Conservation (phyloP, 2,329 filamentous ascomycete species). For the Ophiostoma perfectum region DNA sequence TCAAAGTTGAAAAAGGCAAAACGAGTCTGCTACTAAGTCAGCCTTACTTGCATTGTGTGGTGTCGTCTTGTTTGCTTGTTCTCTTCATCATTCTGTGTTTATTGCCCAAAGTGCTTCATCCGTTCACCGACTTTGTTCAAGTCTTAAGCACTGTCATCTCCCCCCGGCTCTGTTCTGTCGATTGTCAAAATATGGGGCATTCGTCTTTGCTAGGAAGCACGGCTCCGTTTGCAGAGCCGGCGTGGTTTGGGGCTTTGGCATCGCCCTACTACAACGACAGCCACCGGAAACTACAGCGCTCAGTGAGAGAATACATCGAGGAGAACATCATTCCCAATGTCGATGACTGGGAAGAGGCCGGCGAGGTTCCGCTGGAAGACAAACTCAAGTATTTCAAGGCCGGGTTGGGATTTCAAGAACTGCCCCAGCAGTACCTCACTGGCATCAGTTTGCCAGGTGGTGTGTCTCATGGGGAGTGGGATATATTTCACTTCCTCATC, state of each 20-base stretch:
- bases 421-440: slow-evolving; percentile 37
- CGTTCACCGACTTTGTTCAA: no score
- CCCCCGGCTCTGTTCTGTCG: not conserved
- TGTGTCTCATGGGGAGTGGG: slow-evolving; percentile 45
- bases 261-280: slow-evolving; percentile 58
- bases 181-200: not conserved
- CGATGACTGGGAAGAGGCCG: slow-evolving; percentile 59
- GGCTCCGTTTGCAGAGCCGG: slow-evolving; percentile 29
- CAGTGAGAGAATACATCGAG: slow-evolving; percentile 55
- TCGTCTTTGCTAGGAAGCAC: slow-evolving; percentile 3
- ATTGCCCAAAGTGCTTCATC: no score
- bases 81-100: no score
- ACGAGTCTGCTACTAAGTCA: no score
- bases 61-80: no score
- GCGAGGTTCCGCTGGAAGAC: slow-evolving; percentile 44
- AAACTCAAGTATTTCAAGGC: slow-evolving; percentile 36
- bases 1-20: no score
- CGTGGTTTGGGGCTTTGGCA: slow-evolving; percentile 30
- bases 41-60: no score
- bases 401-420: slow-evolving; percentile 37
- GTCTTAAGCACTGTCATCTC: no score
- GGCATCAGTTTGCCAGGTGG: slow-evolving; percentile 40
- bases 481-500: slow-evolving; percentile 53
- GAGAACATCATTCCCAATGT: slow-evolving; percentile 52
- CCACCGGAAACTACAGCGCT: slow-evolving; percentile 53